phyloP scores from a whole-genome alignment of 305 asterid genomes.

The Galium porrigens region DNA sequence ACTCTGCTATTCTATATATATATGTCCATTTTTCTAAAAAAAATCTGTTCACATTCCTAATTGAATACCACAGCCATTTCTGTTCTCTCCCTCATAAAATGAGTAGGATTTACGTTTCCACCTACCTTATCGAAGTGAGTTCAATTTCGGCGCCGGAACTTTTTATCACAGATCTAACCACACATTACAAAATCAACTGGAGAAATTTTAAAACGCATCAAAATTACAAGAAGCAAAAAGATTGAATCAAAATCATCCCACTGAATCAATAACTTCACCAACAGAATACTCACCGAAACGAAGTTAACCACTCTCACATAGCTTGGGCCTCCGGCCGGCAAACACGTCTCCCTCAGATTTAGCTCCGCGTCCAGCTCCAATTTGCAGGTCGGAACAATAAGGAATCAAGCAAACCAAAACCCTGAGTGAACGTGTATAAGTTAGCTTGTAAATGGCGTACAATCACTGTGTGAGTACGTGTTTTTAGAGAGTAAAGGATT shows the following conservation, averaged over 20 bases:
- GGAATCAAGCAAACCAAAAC: neutral
- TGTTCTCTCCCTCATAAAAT: neutral
- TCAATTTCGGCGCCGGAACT: constrained; percentile 17
- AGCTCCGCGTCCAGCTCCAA: constrained; percentile 27
- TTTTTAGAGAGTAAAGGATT: constrained; percentile 23
- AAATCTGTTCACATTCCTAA: neutral
- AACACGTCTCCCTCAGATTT: constrained; percentile 24
- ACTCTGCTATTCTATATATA: neutral
- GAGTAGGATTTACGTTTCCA: neutral
- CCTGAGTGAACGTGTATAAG: constrained; percentile 27
- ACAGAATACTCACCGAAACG: constrained; percentile 27
- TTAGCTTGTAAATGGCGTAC: constrained; percentile 13
- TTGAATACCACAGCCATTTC: neutral
- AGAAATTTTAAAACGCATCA: neutral
- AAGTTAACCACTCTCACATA: constrained; percentile 34
- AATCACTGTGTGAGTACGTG: neutral
- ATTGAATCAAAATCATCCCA: constrained; percentile 11
- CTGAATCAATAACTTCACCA: constrained; percentile 4
- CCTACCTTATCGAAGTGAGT: neutral
- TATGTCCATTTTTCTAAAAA: neutral
- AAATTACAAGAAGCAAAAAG: neutral
- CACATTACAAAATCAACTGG: constrained; percentile 18
- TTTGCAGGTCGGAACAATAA: constrained; percentile 15
- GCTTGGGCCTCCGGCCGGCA: constrained; percentile 25
- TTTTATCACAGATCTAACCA: constrained; percentile 47